Evolutionary conservation across 352 stramenopile genomes (phyloP).

Genomic region (Phytopythium oedochilum): DNA sequence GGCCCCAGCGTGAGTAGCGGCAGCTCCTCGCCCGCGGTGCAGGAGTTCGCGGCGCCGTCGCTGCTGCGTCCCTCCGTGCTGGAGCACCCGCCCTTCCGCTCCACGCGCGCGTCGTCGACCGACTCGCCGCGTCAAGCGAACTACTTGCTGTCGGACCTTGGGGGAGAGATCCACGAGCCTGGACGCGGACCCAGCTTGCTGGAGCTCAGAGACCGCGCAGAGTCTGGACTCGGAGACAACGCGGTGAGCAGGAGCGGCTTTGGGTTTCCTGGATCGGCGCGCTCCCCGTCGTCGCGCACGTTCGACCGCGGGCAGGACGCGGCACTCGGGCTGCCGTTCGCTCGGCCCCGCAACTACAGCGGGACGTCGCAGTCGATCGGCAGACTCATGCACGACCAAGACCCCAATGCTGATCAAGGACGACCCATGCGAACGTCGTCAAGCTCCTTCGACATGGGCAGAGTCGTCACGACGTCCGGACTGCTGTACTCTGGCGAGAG

Average conservation of each 20-base stretch:
- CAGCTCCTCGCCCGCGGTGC: conserved; percentile 9
- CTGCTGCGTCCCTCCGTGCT: conserved; percentile 17
- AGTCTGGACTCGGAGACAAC: not conserved
- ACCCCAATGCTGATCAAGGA: not conserved
- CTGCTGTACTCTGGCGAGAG: not conserved
- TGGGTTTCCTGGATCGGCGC: conserved; percentile 24
- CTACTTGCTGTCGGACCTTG: conserved; percentile 52
- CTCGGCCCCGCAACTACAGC: conserved; percentile 1
- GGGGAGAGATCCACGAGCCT: conserved; percentile 48
- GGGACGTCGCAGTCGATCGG: not conserved
- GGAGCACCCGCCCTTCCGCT: conserved; percentile 19
- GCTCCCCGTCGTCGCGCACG: conserved; percentile 20
- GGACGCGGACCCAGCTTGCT: conserved; percentile 12
- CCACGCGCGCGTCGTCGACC: conserved; percentile 4
- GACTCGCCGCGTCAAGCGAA: conserved; percentile 17
- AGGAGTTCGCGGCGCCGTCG: conserved; percentile 13
- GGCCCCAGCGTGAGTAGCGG: conserved; percentile 1
- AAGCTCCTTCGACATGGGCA: conserved; percentile 7
- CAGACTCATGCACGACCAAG: not conserved
- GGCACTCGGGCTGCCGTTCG: not conserved
- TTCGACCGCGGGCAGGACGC: conserved; percentile 20
- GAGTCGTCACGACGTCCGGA: conserved; percentile 1
- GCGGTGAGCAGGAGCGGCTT: conserved; percentile 13
- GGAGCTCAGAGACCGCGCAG: not conserved
- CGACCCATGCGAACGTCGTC: not conserved